Conservation (phyloP, 805 yeast species). For the Yarrowia sp. region DNA sequence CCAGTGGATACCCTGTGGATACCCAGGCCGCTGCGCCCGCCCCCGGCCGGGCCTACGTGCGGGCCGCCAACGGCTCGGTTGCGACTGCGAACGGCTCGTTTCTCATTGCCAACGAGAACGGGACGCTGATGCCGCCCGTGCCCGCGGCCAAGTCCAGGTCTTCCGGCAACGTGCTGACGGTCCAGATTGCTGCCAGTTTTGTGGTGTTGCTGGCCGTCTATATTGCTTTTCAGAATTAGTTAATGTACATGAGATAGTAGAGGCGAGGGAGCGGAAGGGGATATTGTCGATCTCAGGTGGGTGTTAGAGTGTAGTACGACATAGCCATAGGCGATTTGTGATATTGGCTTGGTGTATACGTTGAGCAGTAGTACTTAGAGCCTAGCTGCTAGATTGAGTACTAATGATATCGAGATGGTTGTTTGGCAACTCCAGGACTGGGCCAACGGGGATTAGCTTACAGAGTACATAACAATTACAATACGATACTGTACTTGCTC, state of each 20-base stretch:
- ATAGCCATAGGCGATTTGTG: no score
- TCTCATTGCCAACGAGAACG: not conserved
- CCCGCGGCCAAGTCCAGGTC: not conserved
- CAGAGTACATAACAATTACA: no score
- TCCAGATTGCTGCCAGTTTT: conserved; percentile 20
- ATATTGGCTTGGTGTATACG: no score
- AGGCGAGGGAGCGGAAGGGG: not conserved
- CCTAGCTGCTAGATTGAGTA: no score
- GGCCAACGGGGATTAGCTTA: no score
- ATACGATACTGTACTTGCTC: no score
- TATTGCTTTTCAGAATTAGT: conserved; percentile 16
- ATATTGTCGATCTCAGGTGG: no score
- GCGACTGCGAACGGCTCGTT: not conserved
- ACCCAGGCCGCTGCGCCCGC: not conserved
- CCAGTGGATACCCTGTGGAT: not conserved
- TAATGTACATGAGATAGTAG: not conserved
- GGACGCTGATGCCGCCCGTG: not conserved
- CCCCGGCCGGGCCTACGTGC: not conserved
- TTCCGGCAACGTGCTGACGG: not conserved
- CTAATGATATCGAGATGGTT: no score
- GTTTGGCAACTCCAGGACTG: no score
- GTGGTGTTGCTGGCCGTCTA: conserved; percentile 13
- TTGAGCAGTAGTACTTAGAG: no score
- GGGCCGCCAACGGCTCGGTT: not conserved
- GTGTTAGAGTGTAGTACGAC: no score